Evolutionary conservation across 164 flowering plant genomes (phyloP).

Genomic region (Stephania yunnanensis): DNA sequence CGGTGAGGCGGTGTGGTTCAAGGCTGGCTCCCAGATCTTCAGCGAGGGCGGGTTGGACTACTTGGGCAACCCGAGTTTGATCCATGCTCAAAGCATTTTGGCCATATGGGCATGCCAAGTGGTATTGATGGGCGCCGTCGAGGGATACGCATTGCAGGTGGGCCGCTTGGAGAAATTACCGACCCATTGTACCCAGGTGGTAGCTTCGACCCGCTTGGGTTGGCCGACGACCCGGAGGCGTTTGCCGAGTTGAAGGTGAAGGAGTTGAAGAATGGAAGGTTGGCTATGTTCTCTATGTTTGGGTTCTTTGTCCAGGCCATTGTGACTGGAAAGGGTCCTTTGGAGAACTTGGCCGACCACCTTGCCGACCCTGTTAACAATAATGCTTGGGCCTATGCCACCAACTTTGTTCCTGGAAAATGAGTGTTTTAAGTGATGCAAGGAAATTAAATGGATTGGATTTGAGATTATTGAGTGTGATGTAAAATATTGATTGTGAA

Average conservation of each 20-base stretch:
- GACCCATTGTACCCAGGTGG: slow-evolving; percentile 49
- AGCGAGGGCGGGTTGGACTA: slow-evolving; percentile 38
- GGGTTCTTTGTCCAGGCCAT: slow-evolving; percentile 43
- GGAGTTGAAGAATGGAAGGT: slow-evolving; percentile 45
- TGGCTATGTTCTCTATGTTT: slow-evolving; percentile 50
- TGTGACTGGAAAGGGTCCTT: slow-evolving; percentile 40
- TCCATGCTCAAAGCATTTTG: slow-evolving; percentile 38
- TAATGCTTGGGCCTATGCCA: slow-evolving; percentile 42
- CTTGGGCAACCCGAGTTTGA: slow-evolving; percentile 35
- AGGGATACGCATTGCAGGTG: slow-evolving; percentile 29
- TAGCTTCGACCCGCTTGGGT: slow-evolving; percentile 38
- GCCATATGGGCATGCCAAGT: slow-evolving; percentile 37
- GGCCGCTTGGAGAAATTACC: slow-evolving; percentile 36
- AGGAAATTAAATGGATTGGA: not conserved
- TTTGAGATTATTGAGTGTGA: slow-evolving; percentile 8
- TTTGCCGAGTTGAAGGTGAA: slow-evolving; percentile 51
- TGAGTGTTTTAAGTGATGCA: slow-evolving; percentile 1
- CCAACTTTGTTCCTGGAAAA: slow-evolving; percentile 32
- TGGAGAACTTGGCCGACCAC: slow-evolving; percentile 41
- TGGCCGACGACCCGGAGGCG: slow-evolving; percentile 44
- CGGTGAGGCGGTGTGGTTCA: slow-evolving; percentile 42
- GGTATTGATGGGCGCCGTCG: slow-evolving; percentile 32
- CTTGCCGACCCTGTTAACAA: slow-evolving; percentile 36
- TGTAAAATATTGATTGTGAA: not conserved
- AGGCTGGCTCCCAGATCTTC: slow-evolving; percentile 39